Base-by-base conservation (phyloP, 2,329 filamentous ascomycete genomes). In the Biscogniauxia sp. region DNA sequence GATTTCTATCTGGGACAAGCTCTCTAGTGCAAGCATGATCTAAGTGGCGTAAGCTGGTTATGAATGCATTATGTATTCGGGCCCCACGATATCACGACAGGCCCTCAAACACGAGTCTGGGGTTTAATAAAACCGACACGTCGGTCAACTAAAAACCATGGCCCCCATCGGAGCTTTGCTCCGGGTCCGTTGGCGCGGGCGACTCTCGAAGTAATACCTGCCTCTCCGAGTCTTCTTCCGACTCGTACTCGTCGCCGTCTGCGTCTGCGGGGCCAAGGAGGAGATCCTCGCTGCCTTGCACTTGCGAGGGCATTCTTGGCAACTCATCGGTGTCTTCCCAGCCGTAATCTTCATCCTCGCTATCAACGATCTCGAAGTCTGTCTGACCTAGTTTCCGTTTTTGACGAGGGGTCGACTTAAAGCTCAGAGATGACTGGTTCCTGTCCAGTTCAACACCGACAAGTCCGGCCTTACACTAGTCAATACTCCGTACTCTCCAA, bases 291-390 rank as follows among this genome's bases (percentile, higher is more conserved):
- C 85, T 88, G 20, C 86, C 86, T 73, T 88, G 86, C 84, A 85
- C 88, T 71, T 88, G 86, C 8, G 85, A 84, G n/a, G 85, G 85
- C 74, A 82, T 82, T 3, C 76, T 77, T 11, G 86, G 85, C 67
- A 87, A 76, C 55, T 82, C 80, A 67, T 88, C 86, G 52, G 86
- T 84, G 56, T 89, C 84, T 49, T 83, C 83, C 89, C 89, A 92
- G 15, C 88, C 88, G 69, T 91, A 91, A 68, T 90, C 86, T 64
- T 91, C 88, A 61, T 82, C 84, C 51, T 88, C 85, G 64, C 84
- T 88, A 63, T 87, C 85, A 1, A 84, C 80, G 53, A 87, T 79
- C 67, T 87, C 85, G 54, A 85, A 77, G 56, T 82, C 83, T 4
- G 86, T 83, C 52, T 88, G 83, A 37, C 78, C 79, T 57, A 89